phyloP scores from a whole-genome alignment of 1,284 basidiomycete species.

The Rhodofomes roseus region DNA sequence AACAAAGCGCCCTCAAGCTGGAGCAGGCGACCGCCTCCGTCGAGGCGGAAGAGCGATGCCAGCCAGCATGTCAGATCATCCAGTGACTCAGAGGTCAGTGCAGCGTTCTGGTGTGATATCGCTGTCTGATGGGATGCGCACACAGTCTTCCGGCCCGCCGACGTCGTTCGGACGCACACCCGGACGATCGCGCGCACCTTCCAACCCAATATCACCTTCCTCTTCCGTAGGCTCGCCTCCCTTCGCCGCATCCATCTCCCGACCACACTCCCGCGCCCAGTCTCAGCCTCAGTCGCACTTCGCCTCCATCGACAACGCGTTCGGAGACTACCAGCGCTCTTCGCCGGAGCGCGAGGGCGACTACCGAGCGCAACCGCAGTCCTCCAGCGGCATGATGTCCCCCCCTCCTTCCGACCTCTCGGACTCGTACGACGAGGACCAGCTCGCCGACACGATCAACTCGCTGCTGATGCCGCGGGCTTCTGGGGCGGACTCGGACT shows the following conservation, averaged over 20 bases:
- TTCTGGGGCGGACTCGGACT: conserved; percentile 33
- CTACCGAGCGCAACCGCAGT: conserved; percentile 4
- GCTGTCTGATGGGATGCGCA: conserved; percentile 9
- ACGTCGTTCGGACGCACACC: conserved; percentile 38
- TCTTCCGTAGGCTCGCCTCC: conserved; percentile 38
- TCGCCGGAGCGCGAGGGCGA: conserved; percentile 21
- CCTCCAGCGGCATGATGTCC: conserved; percentile 25
- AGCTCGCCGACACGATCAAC: conserved; percentile 31
- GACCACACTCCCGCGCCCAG: conserved; percentile 58
- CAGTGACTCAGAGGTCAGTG: conserved; percentile 69
- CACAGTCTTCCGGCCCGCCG: conserved; percentile 25
- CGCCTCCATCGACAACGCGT: conserved; percentile 20
- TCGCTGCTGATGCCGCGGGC: conserved; percentile 38
- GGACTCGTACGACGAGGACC: conserved; percentile 28
- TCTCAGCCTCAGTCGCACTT: conserved; percentile 40
- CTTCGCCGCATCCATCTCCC: conserved; percentile 38
- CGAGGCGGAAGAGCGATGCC: conserved; percentile 64
- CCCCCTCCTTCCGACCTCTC: conserved; percentile 31
- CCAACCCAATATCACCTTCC: conserved; percentile 60
- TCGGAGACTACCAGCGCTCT: conserved; percentile 31
- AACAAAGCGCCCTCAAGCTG: conserved; percentile 63
- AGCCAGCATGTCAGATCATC: conserved; percentile 42
- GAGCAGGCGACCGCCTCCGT: conserved; percentile 59
- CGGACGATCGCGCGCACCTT: conserved; percentile 54
- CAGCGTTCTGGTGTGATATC: background rate